Evolutionary conservation across 169 alveolate species (phyloP), one percentile per base, ranked within the genome.

Genomic region (Blepharisma undulans): DNA sequence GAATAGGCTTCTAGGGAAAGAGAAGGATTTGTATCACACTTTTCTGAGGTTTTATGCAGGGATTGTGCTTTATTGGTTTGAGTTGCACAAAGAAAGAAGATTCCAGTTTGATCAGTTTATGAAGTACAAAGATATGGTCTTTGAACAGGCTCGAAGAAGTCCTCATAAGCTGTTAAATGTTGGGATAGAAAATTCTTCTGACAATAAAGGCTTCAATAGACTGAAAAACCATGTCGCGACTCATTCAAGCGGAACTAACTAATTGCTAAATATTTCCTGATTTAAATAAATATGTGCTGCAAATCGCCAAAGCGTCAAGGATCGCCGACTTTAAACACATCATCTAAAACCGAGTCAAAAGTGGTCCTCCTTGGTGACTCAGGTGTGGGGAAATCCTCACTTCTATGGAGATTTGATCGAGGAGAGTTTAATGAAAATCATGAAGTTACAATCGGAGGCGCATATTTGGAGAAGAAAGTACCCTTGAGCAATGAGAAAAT

Each of bases 371-470:
- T 94, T 1, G 96, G 96, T 6, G 96, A 92, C 27, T 74, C 86
- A 18, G 95, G 95, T 25, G 97, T 95, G 4, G 97, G 97, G 76
- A 95, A 95, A 72, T 92, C 97, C 59, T 88, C 95, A 21, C 78
- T 95, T 21, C 89, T 94, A 32, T 30, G 91, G 48, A 90, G 93
- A 74, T 95, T 66, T 81, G 90, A 92, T 19, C 76, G 87, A 61
- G 79, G 90, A 21, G 81, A 90, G 33, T 95, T 95, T 89, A 66
- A 90, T n/a, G 90, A 82, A 10, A 80, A 80, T 27, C 90, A 93
- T 30, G 90, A 91, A 59, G 92, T 92, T 25, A 92, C 97, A 21
- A 86, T 92, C 22, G 97, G 97, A 66, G 93, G 94, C 10, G 95
- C 95, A 34, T 95, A 90, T 79, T 66, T 87, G 48, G 85, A 94